A percentile compares a stretch with the other conserved stretches of the same genome.
phyloP scores from a whole-genome alignment of 2,329 filamentous ascomycete genomes.

The Ophiostoma sp. region DNA sequence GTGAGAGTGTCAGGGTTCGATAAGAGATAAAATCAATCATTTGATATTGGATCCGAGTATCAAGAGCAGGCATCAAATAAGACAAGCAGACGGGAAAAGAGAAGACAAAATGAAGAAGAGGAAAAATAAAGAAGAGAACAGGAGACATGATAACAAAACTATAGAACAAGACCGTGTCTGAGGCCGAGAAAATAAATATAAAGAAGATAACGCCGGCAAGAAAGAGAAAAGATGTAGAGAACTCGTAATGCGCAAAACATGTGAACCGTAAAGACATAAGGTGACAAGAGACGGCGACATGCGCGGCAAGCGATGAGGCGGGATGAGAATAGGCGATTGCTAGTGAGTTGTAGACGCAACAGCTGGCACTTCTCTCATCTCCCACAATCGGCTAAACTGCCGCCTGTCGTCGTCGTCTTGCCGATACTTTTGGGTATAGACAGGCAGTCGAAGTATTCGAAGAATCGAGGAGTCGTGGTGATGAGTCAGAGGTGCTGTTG shows the following conservation, averaged over 20 bases:
- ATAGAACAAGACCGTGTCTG: constrained; percentile 3
- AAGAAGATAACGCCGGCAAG: neutral
- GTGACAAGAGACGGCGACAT: neutral
- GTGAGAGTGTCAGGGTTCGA: neutral
- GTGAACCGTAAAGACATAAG: constrained; percentile 11
- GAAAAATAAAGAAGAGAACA: neutral
- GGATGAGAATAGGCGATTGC: no score
- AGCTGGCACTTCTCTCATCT: no score
- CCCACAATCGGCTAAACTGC: neutral
- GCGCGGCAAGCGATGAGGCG: neutral
- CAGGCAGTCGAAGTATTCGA: neutral
- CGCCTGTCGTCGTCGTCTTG: neutral
- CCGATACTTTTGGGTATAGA: neutral
- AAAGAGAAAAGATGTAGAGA: neutral
- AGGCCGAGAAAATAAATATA: neutral
- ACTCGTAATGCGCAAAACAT: constrained; percentile 9
- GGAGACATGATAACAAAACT: neutral
- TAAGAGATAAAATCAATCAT: neutral
- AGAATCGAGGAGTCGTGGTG: no score
- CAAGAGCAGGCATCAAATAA: neutral
- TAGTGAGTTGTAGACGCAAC: no score
- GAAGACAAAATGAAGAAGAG: neutral
- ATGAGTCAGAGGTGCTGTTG: neutral
- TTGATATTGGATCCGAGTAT: neutral
- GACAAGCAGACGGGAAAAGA: neutral